These are phyloP conservation scores for Vigna angularis DNA, from an alignment of 306 rosid species.

Conservation along the genomic window DNA sequence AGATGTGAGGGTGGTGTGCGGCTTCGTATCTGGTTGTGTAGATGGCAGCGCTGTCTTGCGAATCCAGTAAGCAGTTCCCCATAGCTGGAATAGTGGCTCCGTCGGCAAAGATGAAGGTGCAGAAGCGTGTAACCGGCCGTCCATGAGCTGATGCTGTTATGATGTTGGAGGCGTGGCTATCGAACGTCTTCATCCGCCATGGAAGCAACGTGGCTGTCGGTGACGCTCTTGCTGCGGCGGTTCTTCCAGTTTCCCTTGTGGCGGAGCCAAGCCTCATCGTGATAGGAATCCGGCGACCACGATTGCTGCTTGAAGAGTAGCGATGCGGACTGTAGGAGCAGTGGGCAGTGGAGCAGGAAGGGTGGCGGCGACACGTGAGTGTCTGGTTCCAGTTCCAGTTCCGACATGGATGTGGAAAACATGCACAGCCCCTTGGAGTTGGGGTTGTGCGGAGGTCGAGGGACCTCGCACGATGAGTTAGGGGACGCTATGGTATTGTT, in stretches of 20 bases:
- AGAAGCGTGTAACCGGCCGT: too few species aligned
- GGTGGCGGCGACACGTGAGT: slow-evolving; percentile 45
- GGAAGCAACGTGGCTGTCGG: slow-evolving; percentile 44
- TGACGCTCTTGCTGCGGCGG: slow-evolving; percentile 77
- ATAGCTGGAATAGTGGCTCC: too few species aligned
- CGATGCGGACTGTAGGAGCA: not conserved
- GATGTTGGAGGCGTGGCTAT: too few species aligned
- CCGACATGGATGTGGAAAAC: slow-evolving; percentile 47
- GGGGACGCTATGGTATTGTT: slow-evolving; percentile 52
- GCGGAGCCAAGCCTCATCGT: slow-evolving; percentile 91
- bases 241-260: slow-evolving; percentile 71
- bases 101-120: too few species aligned
- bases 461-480: slow-evolving; percentile 75
- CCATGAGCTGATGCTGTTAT: too few species aligned
- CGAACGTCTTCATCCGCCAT: slow-evolving; percentile 56
- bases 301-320: slow-evolving; percentile 85
- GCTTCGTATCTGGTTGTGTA: too few species aligned
- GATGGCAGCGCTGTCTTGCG: too few species aligned
- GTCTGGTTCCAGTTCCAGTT: not conserved
- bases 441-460: slow-evolving; percentile 77
- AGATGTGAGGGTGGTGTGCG: too few species aligned
- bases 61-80: too few species aligned
- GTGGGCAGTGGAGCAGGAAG: slow-evolving; percentile 38
- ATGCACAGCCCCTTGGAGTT: slow-evolving; percentile 50
- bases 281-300: slow-evolving; percentile 87